These are phyloP conservation scores for Arthroderma sp. DNA, from an alignment of 2,329 filamentous ascomycete genomes.

Conservation along the genomic window DNA sequence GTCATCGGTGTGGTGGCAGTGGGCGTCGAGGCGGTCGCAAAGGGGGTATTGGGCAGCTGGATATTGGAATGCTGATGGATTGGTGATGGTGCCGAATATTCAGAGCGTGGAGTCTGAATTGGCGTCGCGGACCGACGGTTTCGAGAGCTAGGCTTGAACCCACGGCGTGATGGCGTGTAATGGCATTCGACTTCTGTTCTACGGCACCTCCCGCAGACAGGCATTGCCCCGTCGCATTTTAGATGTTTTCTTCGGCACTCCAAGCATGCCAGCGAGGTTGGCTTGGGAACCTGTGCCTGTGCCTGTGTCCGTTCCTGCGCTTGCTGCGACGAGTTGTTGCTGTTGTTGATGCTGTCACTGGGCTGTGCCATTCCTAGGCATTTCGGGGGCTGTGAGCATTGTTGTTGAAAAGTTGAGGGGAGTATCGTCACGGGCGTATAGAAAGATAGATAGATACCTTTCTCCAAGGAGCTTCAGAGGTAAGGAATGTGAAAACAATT, in stretches of 20 bases:
- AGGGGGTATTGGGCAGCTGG: too few relatives aligned
- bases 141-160: slow-evolving; percentile 56
- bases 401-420: too few relatives aligned
- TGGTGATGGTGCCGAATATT: neutral
- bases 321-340: too few relatives aligned
- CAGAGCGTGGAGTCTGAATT: neutral
- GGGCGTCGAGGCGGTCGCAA: neutral
- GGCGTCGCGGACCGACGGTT: slow-evolving; percentile 23
- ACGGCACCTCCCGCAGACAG: slow-evolving; percentile 53
- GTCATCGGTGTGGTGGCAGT: neutral
- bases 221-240: slow-evolving; percentile 59
- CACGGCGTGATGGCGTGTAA: slow-evolving; percentile 61
- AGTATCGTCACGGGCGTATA: too few relatives aligned
- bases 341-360: too few relatives aligned
- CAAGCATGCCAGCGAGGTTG: slow-evolving; percentile 34
- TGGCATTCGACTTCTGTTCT: slow-evolving; percentile 48
- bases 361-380: too few relatives aligned
- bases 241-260: slow-evolving; percentile 49
- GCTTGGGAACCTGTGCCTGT: slow-evolving; percentile 10
- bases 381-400: too few relatives aligned
- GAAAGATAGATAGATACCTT: too few relatives aligned
- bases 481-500: too few relatives aligned
- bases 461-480: too few relatives aligned
- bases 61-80: neutral
- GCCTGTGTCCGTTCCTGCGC: too few relatives aligned